phyloP scores from a whole-genome alignment of 352 stramenopile genomes.

The Pythium diclinum region DNA sequence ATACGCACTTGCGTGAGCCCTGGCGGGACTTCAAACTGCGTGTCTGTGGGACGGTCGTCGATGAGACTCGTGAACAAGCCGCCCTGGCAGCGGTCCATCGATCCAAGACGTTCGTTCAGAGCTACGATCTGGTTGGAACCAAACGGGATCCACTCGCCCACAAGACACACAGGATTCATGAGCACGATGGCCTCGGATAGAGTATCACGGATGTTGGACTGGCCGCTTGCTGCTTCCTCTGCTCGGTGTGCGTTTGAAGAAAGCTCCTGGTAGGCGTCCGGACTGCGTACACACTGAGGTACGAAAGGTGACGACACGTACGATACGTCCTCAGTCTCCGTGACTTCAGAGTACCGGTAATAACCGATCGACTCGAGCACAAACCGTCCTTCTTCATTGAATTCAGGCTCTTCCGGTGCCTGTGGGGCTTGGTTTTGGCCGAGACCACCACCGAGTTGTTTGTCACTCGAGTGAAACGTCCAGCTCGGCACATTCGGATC shows the following conservation, averaged over 20 bases:
- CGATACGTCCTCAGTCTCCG: slow-evolving; percentile 94
- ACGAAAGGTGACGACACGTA: slow-evolving; percentile 95
- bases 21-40: slow-evolving; percentile 78
- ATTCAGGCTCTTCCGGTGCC: slow-evolving; percentile 22
- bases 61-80: slow-evolving; percentile 93
- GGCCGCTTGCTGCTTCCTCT: slow-evolving; percentile 76
- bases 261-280: slow-evolving; percentile 57
- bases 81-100: slow-evolving; percentile 92
- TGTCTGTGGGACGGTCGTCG: slow-evolving; percentile 75
- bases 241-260: slow-evolving; percentile 92
- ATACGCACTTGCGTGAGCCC: slow-evolving; percentile 93
- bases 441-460: slow-evolving; percentile 28
- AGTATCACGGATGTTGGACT: slow-evolving; percentile 89
- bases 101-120: slow-evolving; percentile 94
- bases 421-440: neutral
- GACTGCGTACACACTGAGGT: slow-evolving; percentile 90
- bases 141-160: slow-evolving; percentile 97
- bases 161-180: slow-evolving; percentile 92
- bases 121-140: slow-evolving; percentile 95
- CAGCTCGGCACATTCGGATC: slow-evolving; percentile 28
- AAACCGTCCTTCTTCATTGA: slow-evolving; percentile 59
- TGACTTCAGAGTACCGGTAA: slow-evolving; percentile 89
- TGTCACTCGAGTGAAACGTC: slow-evolving; percentile 39
- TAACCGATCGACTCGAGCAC: slow-evolving; percentile 82
- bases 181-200: slow-evolving; percentile 93